phyloP scores from a whole-genome alignment of 192 early-diverging fungal genomes.

The Entrophospora sp. region DNA sequence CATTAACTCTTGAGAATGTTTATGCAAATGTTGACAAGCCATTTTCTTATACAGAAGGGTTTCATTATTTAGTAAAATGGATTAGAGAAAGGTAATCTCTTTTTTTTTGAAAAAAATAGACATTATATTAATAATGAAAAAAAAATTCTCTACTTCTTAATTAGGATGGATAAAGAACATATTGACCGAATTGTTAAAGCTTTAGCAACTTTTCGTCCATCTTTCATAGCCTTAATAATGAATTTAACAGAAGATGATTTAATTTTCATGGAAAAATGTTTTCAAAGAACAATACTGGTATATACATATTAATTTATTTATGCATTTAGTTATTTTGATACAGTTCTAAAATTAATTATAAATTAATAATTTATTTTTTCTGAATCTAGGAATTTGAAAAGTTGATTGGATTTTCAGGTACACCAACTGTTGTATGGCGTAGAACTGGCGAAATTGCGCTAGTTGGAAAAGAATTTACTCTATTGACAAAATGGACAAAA shows the following conservation, averaged over 20 bases:
- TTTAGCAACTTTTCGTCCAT: constrained; percentile 83
- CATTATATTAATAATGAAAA: no score
- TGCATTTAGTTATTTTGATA: background rate
- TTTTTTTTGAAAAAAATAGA: no score
- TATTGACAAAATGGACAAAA: constrained; percentile 85
- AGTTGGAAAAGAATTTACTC: constrained; percentile 93
- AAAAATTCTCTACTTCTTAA: background rate
- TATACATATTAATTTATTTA: background rate
- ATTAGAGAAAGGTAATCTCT: constrained; percentile 62
- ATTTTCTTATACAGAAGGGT: constrained; percentile 88
- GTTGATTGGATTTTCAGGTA: constrained; percentile 89
- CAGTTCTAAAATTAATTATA: constrained; percentile 9
- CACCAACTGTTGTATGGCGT: constrained; percentile 94
- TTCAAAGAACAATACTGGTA: constrained; percentile 81
- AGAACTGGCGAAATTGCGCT: constrained; percentile 92
- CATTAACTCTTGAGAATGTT: constrained; percentile 53
- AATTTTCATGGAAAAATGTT: constrained; percentile 94
- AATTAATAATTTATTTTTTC: background rate
- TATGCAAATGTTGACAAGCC: constrained; percentile 75
- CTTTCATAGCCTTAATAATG: constrained; percentile 89
- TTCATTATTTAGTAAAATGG: constrained; percentile 81
- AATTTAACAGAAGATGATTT: constrained; percentile 90
- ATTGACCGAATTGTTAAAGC: constrained; percentile 84
- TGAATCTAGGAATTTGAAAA: constrained; percentile 81
- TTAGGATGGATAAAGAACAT: constrained; percentile 79